phyloP scores from a whole-genome alignment of 2,329 filamentous ascomycete species.

The Nemania sp. region DNA sequence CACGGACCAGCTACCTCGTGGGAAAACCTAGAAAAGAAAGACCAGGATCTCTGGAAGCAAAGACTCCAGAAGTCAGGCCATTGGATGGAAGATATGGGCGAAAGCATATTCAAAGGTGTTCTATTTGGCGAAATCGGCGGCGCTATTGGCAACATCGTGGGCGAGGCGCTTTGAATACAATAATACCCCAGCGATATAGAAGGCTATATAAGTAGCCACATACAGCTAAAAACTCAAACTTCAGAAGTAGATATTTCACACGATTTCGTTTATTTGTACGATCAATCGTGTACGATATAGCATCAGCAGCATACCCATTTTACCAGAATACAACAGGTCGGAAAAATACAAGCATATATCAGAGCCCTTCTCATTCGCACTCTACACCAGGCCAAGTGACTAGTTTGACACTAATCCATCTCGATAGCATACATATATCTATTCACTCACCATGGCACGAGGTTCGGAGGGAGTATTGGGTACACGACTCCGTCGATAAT shows the following conservation, averaged over 20 bases:
- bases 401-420: neutral
- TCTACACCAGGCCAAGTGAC: neutral
- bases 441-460: conserved; percentile 51
- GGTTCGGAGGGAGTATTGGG: conserved; percentile 53
- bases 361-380: neutral
- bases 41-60: conserved; percentile 76
- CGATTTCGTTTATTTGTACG: conserved; percentile 43
- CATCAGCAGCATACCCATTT: conserved; percentile 26
- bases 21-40: conserved; percentile 74
- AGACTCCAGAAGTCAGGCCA: conserved; percentile 77
- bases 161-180: conserved; percentile 52
- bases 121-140: conserved; percentile 80
- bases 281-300: conserved; percentile 38
- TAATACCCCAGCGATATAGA: conserved; percentile 15
- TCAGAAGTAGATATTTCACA: conserved; percentile 33
- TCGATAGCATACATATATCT: neutral
- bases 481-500: conserved; percentile 57
- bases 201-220: conserved; percentile 26
- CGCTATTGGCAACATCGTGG: conserved; percentile 66
- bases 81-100: conserved; percentile 83
- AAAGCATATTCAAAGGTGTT: conserved; percentile 79
- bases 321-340: conserved; percentile 16
- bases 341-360: conserved; percentile 22
- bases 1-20: conserved; percentile 71
- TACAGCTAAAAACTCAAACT: conserved; percentile 5